A percentile compares a stretch with the other conserved stretches of the same genome.
These are phyloP conservation scores for Lepiota venenata DNA, from an alignment of 768 basidiomycete species.

Conservation along the genomic window DNA sequence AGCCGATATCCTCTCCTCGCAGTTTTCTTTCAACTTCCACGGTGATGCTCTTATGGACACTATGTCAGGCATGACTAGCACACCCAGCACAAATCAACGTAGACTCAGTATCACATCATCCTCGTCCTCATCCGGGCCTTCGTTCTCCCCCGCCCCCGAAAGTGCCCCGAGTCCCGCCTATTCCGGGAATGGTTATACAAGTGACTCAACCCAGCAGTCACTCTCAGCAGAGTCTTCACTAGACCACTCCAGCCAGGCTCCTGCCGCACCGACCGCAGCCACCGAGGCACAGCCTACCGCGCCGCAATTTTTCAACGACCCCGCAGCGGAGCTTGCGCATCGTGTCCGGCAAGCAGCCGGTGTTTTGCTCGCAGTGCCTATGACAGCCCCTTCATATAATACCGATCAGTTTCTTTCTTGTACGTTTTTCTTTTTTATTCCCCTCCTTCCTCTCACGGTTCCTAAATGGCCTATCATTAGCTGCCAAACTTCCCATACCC, in stretches of 20 bases:
- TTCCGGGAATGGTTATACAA: conserved; percentile 16
- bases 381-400: conserved; percentile 31
- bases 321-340: conserved; percentile 42
- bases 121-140: conserved; percentile 52
- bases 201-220: conserved; percentile 20
- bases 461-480: conserved; percentile 12
- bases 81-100: conserved; percentile 28
- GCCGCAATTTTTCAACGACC: conserved; percentile 19
- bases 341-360: conserved; percentile 53
- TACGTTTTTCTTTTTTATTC: conserved; percentile 15
- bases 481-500: conserved; percentile 36
- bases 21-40: conserved; percentile 43
- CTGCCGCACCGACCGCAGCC: conserved; percentile 1
- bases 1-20: conserved; percentile 21
- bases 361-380: conserved; percentile 49
- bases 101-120: conserved; percentile 55
- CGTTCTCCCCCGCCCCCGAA: conserved; percentile 48
- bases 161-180: conserved; percentile 24
- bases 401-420: conserved; percentile 18
- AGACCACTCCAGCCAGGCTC: background rate
- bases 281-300: background rate
- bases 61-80: conserved; percentile 23
- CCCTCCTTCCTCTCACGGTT: background rate
- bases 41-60: conserved; percentile 15
- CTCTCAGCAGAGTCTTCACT: conserved; percentile 4